Evolutionary conservation across 1,139 yeast species (phyloP).

Genomic region (Suhomyces coccinellae): DNA sequence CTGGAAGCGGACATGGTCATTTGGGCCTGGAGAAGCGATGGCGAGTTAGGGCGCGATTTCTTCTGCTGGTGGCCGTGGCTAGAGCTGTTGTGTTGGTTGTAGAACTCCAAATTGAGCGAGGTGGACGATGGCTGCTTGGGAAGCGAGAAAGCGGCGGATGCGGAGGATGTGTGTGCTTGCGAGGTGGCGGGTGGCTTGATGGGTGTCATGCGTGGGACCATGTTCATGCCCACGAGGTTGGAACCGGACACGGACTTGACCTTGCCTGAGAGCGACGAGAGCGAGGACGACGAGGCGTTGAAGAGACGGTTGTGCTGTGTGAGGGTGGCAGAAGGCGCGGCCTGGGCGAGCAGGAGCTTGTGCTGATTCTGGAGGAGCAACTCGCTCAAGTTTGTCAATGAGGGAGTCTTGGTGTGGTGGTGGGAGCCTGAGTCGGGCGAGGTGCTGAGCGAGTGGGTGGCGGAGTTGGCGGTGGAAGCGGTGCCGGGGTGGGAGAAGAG

Average conservation of each 20-base stretch:
- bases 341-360: constrained; percentile 12
- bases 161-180: constrained; percentile 11
- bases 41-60: constrained; percentile 47
- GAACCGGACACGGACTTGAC: constrained; percentile 22
- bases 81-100: constrained; percentile 8
- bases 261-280: constrained; percentile 29
- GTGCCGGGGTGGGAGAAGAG: constrained; percentile 22
- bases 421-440: constrained; percentile 31
- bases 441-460: constrained; percentile 33
- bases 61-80: constrained; percentile 19
- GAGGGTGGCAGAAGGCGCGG: constrained; percentile 8
- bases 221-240: constrained; percentile 21
- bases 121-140: constrained; percentile 29
- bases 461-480: constrained; percentile 23
- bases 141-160: constrained; percentile 16
- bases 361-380: constrained; percentile 27
- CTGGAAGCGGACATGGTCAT: constrained; percentile 8
- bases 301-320: constrained; percentile 20
- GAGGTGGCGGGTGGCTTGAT: constrained; percentile 22
- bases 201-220: constrained; percentile 43
- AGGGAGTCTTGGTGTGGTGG: constrained; percentile 15
- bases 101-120: constrained; percentile 33
- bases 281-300: constrained; percentile 28
- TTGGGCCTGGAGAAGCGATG: constrained; percentile 22
- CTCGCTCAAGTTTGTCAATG: constrained; percentile 35